Percentiles rank a stretch among this genome's conserved stretches.
Conservation (phyloP, 2,329 filamentous ascomycete genomes). For the Nannizzia gypsea region DNA sequence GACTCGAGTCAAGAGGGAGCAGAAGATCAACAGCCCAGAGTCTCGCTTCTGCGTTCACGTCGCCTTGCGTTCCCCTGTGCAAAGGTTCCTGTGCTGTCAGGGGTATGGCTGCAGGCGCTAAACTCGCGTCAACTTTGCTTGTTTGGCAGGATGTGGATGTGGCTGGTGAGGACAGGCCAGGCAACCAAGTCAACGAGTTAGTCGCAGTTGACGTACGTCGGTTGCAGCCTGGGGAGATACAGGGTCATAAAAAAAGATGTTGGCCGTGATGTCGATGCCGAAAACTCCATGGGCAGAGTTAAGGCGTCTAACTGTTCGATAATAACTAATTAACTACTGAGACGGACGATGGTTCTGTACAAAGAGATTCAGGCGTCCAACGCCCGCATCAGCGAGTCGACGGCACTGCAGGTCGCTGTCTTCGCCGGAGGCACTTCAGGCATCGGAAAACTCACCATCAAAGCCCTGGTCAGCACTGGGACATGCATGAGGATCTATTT, state of each 20-base stretch:
- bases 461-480: conserved; percentile 27
- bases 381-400: conserved; percentile 29
- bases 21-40: background rate
- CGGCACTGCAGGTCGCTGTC: conserved; percentile 25
- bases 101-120: background rate
- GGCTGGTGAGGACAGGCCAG: background rate
- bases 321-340: background rate
- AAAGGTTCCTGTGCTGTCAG: background rate
- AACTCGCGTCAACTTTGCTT: background rate
- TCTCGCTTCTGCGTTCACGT: background rate
- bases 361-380: conserved; percentile 31
- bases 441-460: conserved; percentile 34
- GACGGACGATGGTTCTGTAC: conserved; percentile 26
- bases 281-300: background rate
- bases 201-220: too few relatives aligned
- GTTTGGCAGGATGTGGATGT: background rate
- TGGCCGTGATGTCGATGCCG: background rate
- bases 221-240: too few relatives aligned
- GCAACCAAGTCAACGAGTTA: too few relatives aligned
- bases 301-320: background rate
- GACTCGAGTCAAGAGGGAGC: background rate
- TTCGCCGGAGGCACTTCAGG: conserved; percentile 40
- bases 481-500: conserved; percentile 32
- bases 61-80: background rate
- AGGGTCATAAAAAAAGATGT: too few relatives aligned